Base-by-base conservation (phyloP, 2,329 filamentous ascomycete genomes). In the Neofusicoccum umdonicola region DNA sequence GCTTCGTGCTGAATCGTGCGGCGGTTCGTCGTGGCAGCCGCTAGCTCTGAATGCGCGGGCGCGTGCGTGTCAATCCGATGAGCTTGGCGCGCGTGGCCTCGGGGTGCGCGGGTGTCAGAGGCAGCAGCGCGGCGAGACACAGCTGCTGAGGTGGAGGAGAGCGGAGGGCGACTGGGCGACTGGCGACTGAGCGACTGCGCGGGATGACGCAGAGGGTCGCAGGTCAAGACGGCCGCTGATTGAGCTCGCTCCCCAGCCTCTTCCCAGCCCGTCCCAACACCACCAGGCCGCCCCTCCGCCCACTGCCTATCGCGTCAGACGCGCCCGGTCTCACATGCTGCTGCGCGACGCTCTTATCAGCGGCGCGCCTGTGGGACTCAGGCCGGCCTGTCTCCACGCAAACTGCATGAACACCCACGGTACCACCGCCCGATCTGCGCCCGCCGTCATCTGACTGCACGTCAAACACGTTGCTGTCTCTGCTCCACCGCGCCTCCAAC, bases 291-390 rank as follows among this genome's bases (percentile, higher is more conserved):
- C 50, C 41, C 12, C 15, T 6, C n/a, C 15, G n/a, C n/a, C 15
- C 56, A 7, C n/a, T 60, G 31, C 54, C 41, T 58, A 58, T 58
- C 54, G 54, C 56, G 56, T 22, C 56, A 35, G 22, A 27, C 22
- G 19, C 52, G 22, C 22, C 19, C 37, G 37, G n/a, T 44, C 39
- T 19, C 41, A 45, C 54, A 44, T 58, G 54, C 37, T 42, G 39
- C 19, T 58, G 54, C 56, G 31, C 56, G 31, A 60, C 56, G 41
- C 17, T 60, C 56, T 60, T 60, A 60, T 60, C 56, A 45, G 54
- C 54, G 22, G 8, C 47, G 27, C 27, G 27, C 11, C 27, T 11
- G 47, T 31, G 47, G 22, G 15, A 19, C 50, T 37, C 15, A 5
- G 6, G 4, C 6, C 41, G 56, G 13, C 27, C 17, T 58, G 39